Base-by-base conservation (phyloP, 2,329 filamentous ascomycete genomes). In the Cytospora mali region DNA sequence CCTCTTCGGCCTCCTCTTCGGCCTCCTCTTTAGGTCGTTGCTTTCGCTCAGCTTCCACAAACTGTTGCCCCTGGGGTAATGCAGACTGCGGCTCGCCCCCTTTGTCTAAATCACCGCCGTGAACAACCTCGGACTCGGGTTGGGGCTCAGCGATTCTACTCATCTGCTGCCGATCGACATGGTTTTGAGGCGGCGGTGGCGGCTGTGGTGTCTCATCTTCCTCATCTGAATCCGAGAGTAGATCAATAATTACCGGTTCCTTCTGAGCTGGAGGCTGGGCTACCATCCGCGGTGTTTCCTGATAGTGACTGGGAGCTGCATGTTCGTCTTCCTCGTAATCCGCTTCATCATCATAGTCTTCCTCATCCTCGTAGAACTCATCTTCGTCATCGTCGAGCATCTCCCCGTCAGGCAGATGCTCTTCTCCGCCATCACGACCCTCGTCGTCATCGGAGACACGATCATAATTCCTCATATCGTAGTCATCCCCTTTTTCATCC, bases 181-280 rank as follows among this genome's bases (percentile, higher is more conserved):
- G 53, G 18, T 9, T 60, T 27, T 35, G 54, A 33, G 50, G 49
- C 11, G 54, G 52, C 21, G 42, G 57, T 39, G 53, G 49, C 13
- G 52, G 52, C n/a, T 63, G 62, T 11, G 42, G 42, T n/a, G 42
- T n/a, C 4, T 69, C 55, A n/a, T 68, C 68, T 11, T 77, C 73
- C 51, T 76, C 74, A 33, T 81, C 79, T 2, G 77, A 79, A 62
- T 82, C 79, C 0, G 80, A 81, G 4, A 82, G 70, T 11, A 83
- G 68, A 58, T 76, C 76, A 62, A 83, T 83, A 21, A 82, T 74
- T 4, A 81, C 74, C 1, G 79, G 78, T 9, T 73, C 70, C 9
- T 70, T 70, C 1, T 73, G 64, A 11, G 64, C 64, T 13, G 69
- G 35, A 6, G 68, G 65, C 14, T 66, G 59, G 0, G 56, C 33